Percentiles rank a stretch among this genome's conserved stretches.
Conservation (phyloP, 2,329 filamentous ascomycete species). For the Colletotrichum ledebouriae region DNA sequence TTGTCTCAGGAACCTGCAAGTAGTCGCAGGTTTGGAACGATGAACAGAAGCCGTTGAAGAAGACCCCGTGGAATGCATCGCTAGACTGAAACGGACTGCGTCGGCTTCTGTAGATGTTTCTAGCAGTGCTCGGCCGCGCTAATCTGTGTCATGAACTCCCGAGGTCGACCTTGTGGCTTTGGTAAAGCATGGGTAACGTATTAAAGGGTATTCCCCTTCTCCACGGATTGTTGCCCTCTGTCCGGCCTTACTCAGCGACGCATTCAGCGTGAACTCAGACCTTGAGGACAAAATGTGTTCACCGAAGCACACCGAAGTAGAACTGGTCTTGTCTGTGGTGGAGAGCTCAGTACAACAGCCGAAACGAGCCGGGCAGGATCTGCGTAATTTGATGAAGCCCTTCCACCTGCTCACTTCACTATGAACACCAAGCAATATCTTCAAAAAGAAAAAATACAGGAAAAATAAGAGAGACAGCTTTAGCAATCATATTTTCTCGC, state of each 20-base stretch:
- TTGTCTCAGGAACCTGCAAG: constrained; percentile 10
- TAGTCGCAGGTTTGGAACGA: not conserved
- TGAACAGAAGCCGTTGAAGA: constrained; percentile 25
- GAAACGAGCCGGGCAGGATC: constrained; percentile 8
- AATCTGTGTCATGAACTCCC: constrained; percentile 14
- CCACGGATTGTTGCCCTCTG: not conserved
- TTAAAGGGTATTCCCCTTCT: constrained; percentile 19
- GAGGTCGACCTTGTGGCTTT: not conserved
- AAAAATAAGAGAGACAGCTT: not conserved
- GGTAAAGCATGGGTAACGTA: not conserved
- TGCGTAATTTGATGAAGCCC: constrained; percentile 7
- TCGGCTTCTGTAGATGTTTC: constrained; percentile 25
- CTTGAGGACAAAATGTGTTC: not conserved
- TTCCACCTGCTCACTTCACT: too few species aligned
- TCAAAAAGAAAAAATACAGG: not conserved
- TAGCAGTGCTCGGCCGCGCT: constrained; percentile 29
- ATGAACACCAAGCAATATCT: too few species aligned
- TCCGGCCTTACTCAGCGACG: constrained; percentile 25
- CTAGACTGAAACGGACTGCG: constrained; percentile 38
- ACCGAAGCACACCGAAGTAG: constrained; percentile 13
- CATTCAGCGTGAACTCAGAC: constrained; percentile 13
- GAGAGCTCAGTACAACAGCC: not conserved
- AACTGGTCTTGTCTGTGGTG: not conserved
- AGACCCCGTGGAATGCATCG: constrained; percentile 27
- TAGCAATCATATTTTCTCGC: not conserved